Evolutionary conservation across 2,329 filamentous ascomycete genomes (phyloP).

Genomic region (Escovopsis sp.): DNA sequence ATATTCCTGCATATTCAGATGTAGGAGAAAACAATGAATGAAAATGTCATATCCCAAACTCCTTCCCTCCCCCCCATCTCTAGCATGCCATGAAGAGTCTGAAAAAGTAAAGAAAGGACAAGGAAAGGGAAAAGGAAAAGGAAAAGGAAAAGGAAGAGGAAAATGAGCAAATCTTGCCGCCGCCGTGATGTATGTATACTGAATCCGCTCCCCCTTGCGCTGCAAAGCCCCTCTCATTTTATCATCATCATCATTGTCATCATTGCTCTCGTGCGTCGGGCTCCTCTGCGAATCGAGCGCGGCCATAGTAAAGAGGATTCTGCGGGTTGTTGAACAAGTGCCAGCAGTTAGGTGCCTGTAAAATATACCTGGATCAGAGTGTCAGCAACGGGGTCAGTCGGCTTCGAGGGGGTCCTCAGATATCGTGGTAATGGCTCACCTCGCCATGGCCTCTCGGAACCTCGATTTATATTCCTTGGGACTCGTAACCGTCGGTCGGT

Average conservation of each 20-base stretch:
- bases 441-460: slow-evolving; percentile 91
- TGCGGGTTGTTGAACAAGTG: slow-evolving; percentile 45
- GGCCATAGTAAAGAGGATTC: slow-evolving; percentile 21
- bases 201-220: too few relatives aligned
- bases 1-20: background rate
- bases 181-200: too few relatives aligned
- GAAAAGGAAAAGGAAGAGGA: too few relatives aligned
- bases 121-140: too few relatives aligned
- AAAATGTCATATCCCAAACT: background rate
- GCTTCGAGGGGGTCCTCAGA: background rate
- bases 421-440: slow-evolving; percentile 34
- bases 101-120: background rate
- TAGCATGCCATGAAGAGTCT: background rate
- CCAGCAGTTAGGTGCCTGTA: slow-evolving; percentile 64
- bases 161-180: too few relatives aligned
- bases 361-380: slow-evolving; percentile 40
- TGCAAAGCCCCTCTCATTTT: background rate
- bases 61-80: too few relatives aligned
- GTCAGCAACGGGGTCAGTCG: background rate
- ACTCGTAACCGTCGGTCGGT: slow-evolving; percentile 87
- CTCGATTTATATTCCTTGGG: slow-evolving; percentile 95
- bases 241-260: background rate
- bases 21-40: background rate
- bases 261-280: slow-evolving; percentile 14
- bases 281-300: slow-evolving; percentile 24